Conservation (phyloP, 2,329 filamentous ascomycete genomes). For the Claviceps lovelessii region DNA sequence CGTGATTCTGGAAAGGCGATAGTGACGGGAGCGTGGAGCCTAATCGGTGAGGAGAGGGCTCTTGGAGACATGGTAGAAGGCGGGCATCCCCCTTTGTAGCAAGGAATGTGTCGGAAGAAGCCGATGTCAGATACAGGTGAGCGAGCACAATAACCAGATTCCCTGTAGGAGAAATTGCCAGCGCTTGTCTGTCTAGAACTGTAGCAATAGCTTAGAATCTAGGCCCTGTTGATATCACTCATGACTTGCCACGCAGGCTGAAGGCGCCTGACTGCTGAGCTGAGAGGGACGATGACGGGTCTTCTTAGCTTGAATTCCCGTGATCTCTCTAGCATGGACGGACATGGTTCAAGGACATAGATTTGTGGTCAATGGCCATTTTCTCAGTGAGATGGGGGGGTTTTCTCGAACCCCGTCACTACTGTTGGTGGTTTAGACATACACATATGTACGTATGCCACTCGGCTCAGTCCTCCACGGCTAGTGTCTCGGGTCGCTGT, state of each 20-base stretch:
- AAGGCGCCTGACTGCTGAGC: not conserved
- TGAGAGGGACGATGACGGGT: not conserved
- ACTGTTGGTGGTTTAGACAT: too few species aligned
- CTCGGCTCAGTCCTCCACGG: too few species aligned
- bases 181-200: not conserved
- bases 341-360: too few species aligned
- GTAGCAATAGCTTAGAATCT: not conserved
- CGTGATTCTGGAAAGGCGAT: too few species aligned
- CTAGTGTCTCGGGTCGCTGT: too few species aligned
- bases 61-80: not conserved
- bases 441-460: too few species aligned
- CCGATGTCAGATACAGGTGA: not conserved
- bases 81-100: not conserved
- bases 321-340: too few species aligned
- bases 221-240: not conserved
- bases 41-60: conserved; percentile 3
- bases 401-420: too few species aligned
- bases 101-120: not conserved
- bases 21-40: not conserved
- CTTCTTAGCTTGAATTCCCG: not conserved
- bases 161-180: not conserved
- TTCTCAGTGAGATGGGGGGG: too few species aligned
- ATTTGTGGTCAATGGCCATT: too few species aligned
- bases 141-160: not conserved
- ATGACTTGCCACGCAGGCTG: not conserved